These are phyloP conservation scores for Candida maltosa DNA, from an alignment of 805 yeast genomes.

Conservation along the genomic window DNA sequence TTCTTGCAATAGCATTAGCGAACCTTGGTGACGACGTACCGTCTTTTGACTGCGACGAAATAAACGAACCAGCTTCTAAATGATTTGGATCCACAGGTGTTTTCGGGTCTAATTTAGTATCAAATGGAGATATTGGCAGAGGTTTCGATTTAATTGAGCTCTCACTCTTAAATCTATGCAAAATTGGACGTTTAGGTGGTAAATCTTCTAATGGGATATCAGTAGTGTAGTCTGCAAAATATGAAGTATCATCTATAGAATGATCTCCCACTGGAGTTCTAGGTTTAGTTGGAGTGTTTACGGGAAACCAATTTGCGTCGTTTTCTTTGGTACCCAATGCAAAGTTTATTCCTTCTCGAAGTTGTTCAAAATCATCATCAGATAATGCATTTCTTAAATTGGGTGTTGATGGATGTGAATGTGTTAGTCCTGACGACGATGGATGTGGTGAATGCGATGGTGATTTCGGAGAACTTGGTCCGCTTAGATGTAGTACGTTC, in stretches of 20 bases:
- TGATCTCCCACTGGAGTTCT: no score
- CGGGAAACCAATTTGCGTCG: slow-evolving; percentile 30
- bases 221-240: slow-evolving; percentile 9
- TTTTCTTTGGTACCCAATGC: slow-evolving; percentile 28
- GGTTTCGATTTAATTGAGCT: not conserved
- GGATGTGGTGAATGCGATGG: not conserved
- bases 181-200: no score
- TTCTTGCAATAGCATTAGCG: slow-evolving; percentile 21
- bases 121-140: slow-evolving; percentile 7
- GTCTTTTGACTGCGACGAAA: slow-evolving; percentile 6
- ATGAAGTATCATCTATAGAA: not conserved
- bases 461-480: slow-evolving; percentile 4
- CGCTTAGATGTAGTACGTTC: slow-evolving; percentile 5
- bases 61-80: slow-evolving; percentile 16
- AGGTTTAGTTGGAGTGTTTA: slow-evolving; percentile 1
- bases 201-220: slow-evolving; percentile 17
- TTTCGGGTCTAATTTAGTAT: not conserved
- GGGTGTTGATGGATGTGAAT: slow-evolving; percentile 1
- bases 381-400: slow-evolving; percentile 5
- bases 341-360: slow-evolving; percentile 29
- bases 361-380: slow-evolving; percentile 27
- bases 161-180: no score
- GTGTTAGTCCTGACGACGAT: not conserved
- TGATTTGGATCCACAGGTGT: slow-evolving; percentile 7
- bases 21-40: slow-evolving; percentile 19